phyloP scores from a whole-genome alignment of 75 land plant genomes.

The Pseudotsuga menziesii region DNA sequence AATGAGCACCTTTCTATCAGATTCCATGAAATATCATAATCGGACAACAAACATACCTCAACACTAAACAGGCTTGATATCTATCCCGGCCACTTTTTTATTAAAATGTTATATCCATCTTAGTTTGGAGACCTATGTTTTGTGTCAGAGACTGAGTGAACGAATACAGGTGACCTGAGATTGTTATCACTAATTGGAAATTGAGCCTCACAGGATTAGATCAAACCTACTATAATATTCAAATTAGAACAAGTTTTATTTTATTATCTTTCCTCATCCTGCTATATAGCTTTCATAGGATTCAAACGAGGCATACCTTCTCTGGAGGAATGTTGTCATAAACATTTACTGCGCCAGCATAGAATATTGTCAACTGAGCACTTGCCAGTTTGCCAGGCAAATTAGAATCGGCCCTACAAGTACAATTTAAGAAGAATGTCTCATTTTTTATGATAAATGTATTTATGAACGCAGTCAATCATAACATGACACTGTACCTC shows the following conservation, averaged over 20 bases:
- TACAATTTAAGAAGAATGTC: not conserved
- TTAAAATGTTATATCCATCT: too few species aligned
- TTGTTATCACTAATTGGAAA: not conserved
- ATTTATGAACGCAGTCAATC: not conserved
- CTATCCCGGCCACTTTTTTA: too few species aligned
- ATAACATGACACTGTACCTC: not conserved
- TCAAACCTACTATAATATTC: not conserved
- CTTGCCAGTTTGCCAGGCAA: constrained; percentile 1
- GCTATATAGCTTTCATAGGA: not conserved
- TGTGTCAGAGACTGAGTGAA: too few species aligned
- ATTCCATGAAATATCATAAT: too few species aligned
- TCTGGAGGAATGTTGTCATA: constrained; percentile 27
- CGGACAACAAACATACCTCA: too few species aligned
- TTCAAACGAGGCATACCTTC: constrained; percentile 10
- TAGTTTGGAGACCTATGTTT: too few species aligned
- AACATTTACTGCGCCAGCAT: constrained; percentile 28
- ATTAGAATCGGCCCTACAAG: constrained; percentile 5
- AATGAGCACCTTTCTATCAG: too few species aligned
- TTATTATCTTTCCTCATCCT: not conserved
- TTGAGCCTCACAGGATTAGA: not conserved
- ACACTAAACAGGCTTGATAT: too few species aligned
- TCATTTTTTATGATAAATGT: not conserved
- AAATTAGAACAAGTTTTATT: not conserved
- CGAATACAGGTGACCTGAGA: not conserved
- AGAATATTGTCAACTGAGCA: constrained; percentile 28